Evolutionary conservation across 2,329 filamentous ascomycete species (phyloP), one percentile per base, ranked within the genome.

Genomic region (Ambrosiella cleistominuta): DNA sequence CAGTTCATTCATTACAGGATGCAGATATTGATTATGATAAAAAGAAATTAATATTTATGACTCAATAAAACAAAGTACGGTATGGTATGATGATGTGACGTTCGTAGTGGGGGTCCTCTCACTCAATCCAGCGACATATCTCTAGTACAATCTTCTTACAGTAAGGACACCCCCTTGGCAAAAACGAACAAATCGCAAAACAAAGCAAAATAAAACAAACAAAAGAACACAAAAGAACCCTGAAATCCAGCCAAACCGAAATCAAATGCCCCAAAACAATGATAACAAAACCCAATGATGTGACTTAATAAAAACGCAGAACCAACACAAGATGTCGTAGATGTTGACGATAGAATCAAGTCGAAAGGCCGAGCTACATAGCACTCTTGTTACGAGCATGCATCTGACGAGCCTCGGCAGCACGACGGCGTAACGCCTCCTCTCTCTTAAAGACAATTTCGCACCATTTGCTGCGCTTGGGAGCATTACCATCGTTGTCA

Each of bases 381-480:
- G 74, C 77, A 67, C 78, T 81, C 73, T 80, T 81, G 62, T 77
- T 78, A 50, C 78, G 71, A 60, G 76, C 76, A 64, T 80, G 75
- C 72, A 60, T 60, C 38, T 57, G 59, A 61, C 77, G 68, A 49
- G 74, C 71, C 57, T 73, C 72, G 61, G 78, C 77, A 38, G 75
- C 72, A 59, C 77, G 73, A 58, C 75, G 75, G 56, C 77, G 76
- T n/a, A 80, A 65, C 58, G 77, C 71, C 65, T 80, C 80, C 65
- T 84, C 81, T 63, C 76, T 71, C 72, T 81, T 81, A 62, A 86
- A 72, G 61, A 85, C 77, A 63, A 83, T 69, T 61, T 85, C 81
- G 65, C 81, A 85, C 82, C 82, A 86, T 69, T 81, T 81, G 61
- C 75, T 72, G 64, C 74, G 74, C 58, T 73, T 72, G n/a, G 67